Evolutionary conservation across 192 early-diverging fungal genomes (phyloP).

Genomic region (Dispira parvispora): DNA sequence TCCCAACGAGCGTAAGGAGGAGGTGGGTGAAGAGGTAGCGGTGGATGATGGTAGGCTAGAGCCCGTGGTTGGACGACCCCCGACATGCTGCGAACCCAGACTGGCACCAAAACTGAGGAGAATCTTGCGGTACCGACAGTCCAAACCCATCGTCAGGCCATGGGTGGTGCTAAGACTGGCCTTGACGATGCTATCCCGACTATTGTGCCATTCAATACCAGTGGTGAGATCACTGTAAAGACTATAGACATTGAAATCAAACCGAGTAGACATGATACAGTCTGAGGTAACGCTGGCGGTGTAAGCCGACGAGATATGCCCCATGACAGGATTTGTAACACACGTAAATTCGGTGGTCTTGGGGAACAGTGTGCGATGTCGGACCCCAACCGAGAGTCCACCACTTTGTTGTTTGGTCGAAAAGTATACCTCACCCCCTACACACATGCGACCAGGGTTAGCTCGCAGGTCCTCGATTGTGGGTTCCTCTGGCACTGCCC

Average conservation of each 20-base stretch:
- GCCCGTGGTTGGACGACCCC: too few species aligned
- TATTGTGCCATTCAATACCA: constrained; percentile 68
- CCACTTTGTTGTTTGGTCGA: constrained; percentile 71
- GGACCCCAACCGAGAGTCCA: constrained; percentile 54
- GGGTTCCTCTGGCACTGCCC: constrained; percentile 14
- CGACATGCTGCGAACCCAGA: background rate
- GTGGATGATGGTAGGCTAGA: too few species aligned
- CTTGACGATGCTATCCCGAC: constrained; percentile 36
- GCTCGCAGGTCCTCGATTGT: background rate
- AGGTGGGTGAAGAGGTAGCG: too few species aligned
- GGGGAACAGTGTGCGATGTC: constrained; percentile 43
- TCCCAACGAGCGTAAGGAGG: too few species aligned
- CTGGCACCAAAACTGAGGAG: constrained; percentile 6
- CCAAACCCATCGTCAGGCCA: constrained; percentile 12
- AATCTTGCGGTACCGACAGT: constrained; percentile 9
- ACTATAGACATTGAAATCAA: constrained; percentile 82
- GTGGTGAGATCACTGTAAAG: constrained; percentile 77
- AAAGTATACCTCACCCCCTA: constrained; percentile 58
- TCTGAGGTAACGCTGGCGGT: constrained; percentile 54
- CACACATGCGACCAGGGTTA: background rate
- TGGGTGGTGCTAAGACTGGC: constrained; percentile 28
- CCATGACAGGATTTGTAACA: constrained; percentile 82
- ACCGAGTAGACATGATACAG: constrained; percentile 59
- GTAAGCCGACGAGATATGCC: constrained; percentile 73
- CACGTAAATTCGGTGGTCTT: constrained; percentile 39